Base-by-base conservation (phyloP, 768 basidiomycete genomes). In the Lactarius psammicola region DNA sequence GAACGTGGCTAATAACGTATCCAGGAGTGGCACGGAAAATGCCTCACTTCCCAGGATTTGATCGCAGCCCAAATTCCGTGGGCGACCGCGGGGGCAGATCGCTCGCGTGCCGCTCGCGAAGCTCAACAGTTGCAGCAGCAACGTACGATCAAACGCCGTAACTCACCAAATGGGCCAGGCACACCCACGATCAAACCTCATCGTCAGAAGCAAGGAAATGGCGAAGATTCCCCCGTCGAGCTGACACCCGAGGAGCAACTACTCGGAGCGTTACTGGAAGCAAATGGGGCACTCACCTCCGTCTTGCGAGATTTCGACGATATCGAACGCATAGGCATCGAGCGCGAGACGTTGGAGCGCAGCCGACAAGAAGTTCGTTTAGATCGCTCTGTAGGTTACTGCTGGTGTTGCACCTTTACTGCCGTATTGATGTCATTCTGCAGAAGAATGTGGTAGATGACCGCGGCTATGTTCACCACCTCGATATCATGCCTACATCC, bases 11-110 rank as follows among this genome's bases (percentile, higher is more conserved):
- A 53, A 68, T n/a, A 3, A 61, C 17, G 38, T 44, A 42, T n/a
- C 23, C 73, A 96, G 93, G 94, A 95, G 77, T 95, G 94, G 72
- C 85, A 91, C 71, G 71, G 75, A 18, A 91, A 92, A 72, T 94
- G 93, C 73, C 82, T 85, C 34, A 81, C 84, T 3, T 94, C 92
- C 2, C 92, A 94, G 75, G 94, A 94, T 66, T 82, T 95, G 13
- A 85, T 96, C 31, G 88, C 81, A 68, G 87, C 89, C 13, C 94
- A 95, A 76, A 94, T 97, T 71, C 87, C 90, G 8, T 96, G 95
- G 94, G 95, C 95, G 4, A 84, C 87, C 26, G 87, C 92, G 1
- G 84, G 87, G 17, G 94, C 94, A 1, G 88, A 90, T 70, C 85
- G 85, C 55, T 89, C 89, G 9, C 81, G 90, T 38, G 70, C 72